Base-by-base conservation (phyloP, 768 basidiomycete species). In the Agaricus blazei region DNA sequence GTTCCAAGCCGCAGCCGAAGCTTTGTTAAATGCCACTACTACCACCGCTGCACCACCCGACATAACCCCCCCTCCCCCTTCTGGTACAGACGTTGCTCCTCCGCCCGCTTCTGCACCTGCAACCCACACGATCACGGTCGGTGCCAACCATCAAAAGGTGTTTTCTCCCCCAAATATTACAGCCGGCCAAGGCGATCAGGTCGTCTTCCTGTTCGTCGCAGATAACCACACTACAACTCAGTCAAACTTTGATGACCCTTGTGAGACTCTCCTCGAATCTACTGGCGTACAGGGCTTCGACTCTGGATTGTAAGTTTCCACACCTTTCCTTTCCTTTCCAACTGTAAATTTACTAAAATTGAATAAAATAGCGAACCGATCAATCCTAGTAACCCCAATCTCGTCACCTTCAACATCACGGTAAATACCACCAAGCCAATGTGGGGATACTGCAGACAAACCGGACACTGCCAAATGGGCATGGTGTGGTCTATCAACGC, bases 401-500 rank as follows among this genome's bases (percentile, higher is more conserved):
- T 77, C 68, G 79, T 82, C 5, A 75, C 71, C 0, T 81, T 74
- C 66, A 68, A 68, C 14, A 68, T 84, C 60, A 73, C 65, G 19
- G 67, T 82, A 57, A 80, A 82, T 64, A 74, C 82, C 59, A 78
- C 76, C 28, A 63, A 70, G 6, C 81, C 82, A 3, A 75, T 83
- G 63, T 85, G 80, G 83, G 78, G 74, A 3, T 84, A 77, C 70
- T 84, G 84, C 63, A 70, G 71, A 0, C 82, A 84, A 61, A 59
- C 63, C 1, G 67, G 64, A 48, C 84, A 85, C 65, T 85, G 84
- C 62, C 71, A 65, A 0, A 57, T 70, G 27, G 84, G 84, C 49
- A 86, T 86, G 85, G 84, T 86, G 49, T 84, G 85, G 61, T 63
- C 81, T n/a, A 75, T 77, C 60, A 86, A 83, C 67, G 74, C 80